A percentile compares a stretch with the other conserved stretches of the same genome.
Evolutionary conservation across 1,139 yeast genomes (phyloP).

Genomic region (Wickerhamomyces sp.): DNA sequence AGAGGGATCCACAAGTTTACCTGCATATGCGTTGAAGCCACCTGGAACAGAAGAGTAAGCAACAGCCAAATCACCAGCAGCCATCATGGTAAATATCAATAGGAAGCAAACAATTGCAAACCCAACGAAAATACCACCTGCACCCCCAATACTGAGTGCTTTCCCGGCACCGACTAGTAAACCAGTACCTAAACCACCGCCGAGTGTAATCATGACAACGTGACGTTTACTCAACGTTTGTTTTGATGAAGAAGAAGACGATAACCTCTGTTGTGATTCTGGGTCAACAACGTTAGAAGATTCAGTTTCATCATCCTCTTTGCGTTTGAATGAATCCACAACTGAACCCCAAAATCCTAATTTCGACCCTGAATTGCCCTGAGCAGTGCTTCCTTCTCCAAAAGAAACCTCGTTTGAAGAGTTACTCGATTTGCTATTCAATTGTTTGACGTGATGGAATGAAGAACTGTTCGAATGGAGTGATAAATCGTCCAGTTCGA

Average conservation of each 20-base stretch:
- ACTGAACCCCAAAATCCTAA: conserved; percentile 35
- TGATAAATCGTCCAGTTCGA: no score
- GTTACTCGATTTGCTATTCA: no score
- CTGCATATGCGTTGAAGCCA: conserved; percentile 62
- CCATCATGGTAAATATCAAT: conserved; percentile 59
- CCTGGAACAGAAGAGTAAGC: conserved; percentile 65
- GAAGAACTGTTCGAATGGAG: no score
- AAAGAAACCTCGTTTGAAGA: no score
- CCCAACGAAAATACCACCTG: conserved; percentile 58
- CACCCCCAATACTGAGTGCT: conserved; percentile 64
- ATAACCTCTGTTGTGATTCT: conserved; percentile 4
- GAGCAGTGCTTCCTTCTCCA: no score
- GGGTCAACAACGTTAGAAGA: no score
- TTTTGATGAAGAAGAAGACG: not conserved
- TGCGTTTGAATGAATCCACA: conserved; percentile 51
- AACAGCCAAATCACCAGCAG: conserved; percentile 69
- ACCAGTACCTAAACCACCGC: conserved; percentile 62
- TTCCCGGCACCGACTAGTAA: conserved; percentile 60
- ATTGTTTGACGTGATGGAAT: no score
- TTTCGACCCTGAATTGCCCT: no score
- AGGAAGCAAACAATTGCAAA: conserved; percentile 53
- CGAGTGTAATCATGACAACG: conserved; percentile 54
- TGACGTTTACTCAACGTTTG: conserved; percentile 30
- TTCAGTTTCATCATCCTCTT: conserved; percentile 41
- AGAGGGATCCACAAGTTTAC: conserved; percentile 62